A percentile compares a stretch with the other conserved stretches of the same genome.
These are phyloP conservation scores for Cardiospermum halicacabum DNA, from an alignment of 345 rosid genomes.

Conservation along the genomic window DNA sequence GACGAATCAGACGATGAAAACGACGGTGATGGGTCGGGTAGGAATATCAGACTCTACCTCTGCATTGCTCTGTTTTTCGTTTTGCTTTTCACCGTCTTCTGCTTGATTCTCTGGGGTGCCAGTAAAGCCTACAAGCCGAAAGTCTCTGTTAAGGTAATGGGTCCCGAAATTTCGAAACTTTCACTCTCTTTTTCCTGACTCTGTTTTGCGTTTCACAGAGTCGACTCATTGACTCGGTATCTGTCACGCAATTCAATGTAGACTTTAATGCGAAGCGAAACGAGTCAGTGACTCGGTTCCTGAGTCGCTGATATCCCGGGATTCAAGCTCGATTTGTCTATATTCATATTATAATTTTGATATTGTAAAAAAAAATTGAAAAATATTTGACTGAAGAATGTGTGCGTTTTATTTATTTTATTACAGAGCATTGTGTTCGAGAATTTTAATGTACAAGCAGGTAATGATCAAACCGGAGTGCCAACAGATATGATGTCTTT, in stretches of 20 bases:
- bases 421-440: slow-evolving; percentile 77
- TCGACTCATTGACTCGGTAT: slow-evolving; percentile 4
- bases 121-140: slow-evolving; percentile 73
- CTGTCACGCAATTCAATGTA: background rate
- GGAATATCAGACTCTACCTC: slow-evolving; percentile 50
- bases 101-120: slow-evolving; percentile 77
- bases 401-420: slow-evolving; percentile 1
- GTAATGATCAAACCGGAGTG: slow-evolving; percentile 77
- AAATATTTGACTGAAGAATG: slow-evolving; percentile 1
- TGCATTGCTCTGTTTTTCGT: slow-evolving; percentile 51
- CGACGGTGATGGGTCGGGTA: slow-evolving; percentile 22
- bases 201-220: slow-evolving; percentile 9
- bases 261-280: background rate
- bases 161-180: no score
- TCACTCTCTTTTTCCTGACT: no score
- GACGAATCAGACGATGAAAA: slow-evolving; percentile 33
- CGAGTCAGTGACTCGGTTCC: background rate
- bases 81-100: slow-evolving; percentile 53
- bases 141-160: slow-evolving; percentile 60
- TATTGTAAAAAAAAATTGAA: background rate
- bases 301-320: slow-evolving; percentile 11
- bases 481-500: slow-evolving; percentile 90
- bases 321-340: slow-evolving; percentile 4
- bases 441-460: slow-evolving; percentile 78
- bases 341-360: background rate